Evolutionary conservation across 352 stramenopile genomes (phyloP).

Genomic region (Elongisporangium prolatum): DNA sequence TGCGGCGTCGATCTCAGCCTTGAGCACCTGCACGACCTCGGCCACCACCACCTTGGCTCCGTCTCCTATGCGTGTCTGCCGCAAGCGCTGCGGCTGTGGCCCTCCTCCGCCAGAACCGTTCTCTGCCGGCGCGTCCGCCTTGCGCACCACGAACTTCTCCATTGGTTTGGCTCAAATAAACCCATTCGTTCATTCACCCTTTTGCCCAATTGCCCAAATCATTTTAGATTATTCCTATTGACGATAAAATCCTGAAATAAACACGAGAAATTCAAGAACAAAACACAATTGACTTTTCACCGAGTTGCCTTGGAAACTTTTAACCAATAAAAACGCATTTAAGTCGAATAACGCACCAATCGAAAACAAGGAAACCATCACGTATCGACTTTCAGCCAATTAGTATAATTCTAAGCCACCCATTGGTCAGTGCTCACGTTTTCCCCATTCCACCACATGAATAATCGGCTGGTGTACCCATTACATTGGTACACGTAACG

Average conservation of each 20-base stretch:
- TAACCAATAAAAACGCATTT: too few species aligned
- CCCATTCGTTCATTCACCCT: too few species aligned
- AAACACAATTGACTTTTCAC: too few species aligned
- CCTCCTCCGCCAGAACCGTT: conserved; percentile 10
- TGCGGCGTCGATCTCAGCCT: conserved; percentile 61
- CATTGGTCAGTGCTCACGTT: not conserved
- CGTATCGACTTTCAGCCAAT: not conserved
- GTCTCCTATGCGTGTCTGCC: conserved; percentile 65
- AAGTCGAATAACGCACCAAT: too few species aligned
- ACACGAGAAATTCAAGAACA: too few species aligned
- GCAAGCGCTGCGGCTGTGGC: conserved; percentile 21
- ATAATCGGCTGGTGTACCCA: not conserved
- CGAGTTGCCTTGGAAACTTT: too few species aligned
- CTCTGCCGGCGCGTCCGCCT: conserved; percentile 32
- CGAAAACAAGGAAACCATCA: not conserved
- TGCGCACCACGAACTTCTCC: conserved; percentile 61
- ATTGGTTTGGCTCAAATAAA: conserved; percentile 15
- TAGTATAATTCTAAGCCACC: not conserved
- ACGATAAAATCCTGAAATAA: too few species aligned
- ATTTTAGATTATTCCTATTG: too few species aligned
- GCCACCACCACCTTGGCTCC: conserved; percentile 68
- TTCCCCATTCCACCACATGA: not conserved
- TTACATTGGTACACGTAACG: not conserved
- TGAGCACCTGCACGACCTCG: conserved; percentile 56
- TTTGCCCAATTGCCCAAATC: too few species aligned